Conservation (phyloP, 176 grass and related monocot species). For the Oryza glumipatula region DNA sequence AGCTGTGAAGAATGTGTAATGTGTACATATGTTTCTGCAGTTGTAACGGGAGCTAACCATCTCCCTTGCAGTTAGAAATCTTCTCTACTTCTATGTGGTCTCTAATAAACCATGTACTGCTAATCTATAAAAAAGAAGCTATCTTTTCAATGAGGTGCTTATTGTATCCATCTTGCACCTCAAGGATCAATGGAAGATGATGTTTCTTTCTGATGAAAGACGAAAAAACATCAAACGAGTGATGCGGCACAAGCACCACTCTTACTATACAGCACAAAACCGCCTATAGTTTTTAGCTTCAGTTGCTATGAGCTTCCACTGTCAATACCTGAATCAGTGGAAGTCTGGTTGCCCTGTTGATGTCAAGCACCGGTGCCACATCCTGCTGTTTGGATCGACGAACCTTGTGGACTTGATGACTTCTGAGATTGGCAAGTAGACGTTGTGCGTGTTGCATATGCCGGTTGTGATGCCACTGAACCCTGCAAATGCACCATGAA, state of each 20-base stretch:
- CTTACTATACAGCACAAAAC: conserved; percentile 14
- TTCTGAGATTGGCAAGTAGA: conserved; percentile 84
- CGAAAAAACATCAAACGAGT: conserved; percentile 10
- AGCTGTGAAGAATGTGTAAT: background rate
- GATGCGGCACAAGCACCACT: background rate
- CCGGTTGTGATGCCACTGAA: conserved; percentile 95
- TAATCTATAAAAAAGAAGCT: conserved; percentile 12
- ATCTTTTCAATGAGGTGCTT: background rate
- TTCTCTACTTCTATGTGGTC: background rate
- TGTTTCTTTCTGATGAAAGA: conserved; percentile 7
- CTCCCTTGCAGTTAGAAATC: background rate
- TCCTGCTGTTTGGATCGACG: conserved; percentile 85
- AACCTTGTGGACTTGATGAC: conserved; percentile 69
- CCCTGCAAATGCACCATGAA: conserved; percentile 90
- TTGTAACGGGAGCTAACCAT: background rate
- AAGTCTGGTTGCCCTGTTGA: conserved; percentile 96
- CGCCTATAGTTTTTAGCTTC: background rate
- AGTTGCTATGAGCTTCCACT: conserved; percentile 12
- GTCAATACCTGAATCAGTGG: conserved; percentile 43
- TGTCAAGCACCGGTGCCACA: conserved; percentile 97
- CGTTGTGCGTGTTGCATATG: conserved; percentile 82
- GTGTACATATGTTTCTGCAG: background rate
- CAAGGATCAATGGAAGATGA: background rate
- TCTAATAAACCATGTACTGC: background rate
- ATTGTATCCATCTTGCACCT: conserved; percentile 21